Evolutionary conservation across 805 yeast species (phyloP).

Genomic region (Candida sakaeoensis): DNA sequence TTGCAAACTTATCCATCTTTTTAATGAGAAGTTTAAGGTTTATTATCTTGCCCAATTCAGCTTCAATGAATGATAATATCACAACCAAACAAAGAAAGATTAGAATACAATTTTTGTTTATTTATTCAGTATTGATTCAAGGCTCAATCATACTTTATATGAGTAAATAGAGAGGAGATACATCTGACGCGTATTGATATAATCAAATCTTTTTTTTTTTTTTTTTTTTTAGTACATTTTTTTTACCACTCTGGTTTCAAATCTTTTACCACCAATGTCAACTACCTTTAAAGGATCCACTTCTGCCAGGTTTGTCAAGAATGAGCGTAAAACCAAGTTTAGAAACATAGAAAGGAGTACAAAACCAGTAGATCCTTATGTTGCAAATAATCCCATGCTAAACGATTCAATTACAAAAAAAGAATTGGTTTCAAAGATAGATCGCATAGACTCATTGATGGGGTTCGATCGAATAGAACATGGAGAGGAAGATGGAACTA

Average conservation of each 20-base stretch:
- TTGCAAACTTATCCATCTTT: slow-evolving; percentile 51
- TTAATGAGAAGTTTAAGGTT: slow-evolving; percentile 67
- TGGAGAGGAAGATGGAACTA: slow-evolving; percentile 53
- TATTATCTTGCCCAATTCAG: slow-evolving; percentile 55
- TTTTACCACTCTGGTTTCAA: too few relatives aligned
- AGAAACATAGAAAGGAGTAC: slow-evolving; percentile 10
- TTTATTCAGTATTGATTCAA: slow-evolving; percentile 82
- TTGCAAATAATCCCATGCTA: slow-evolving; percentile 33
- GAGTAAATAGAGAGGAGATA: slow-evolving; percentile 23
- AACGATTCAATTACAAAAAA: slow-evolving; percentile 39
- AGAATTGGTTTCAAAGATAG: slow-evolving; percentile 57
- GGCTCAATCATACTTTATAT: slow-evolving; percentile 71
- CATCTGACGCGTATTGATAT: slow-evolving; percentile 3
- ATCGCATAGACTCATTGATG: slow-evolving; percentile 73
- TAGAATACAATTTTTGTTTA: slow-evolving; percentile 81
- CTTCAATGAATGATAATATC: slow-evolving; percentile 45
- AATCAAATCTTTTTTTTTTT: too few relatives aligned
- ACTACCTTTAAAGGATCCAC: slow-evolving; percentile 42
- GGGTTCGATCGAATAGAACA: slow-evolving; percentile 80
- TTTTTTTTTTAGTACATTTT: background rate
- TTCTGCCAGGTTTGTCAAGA: slow-evolving; percentile 52
- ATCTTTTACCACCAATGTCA: slow-evolving; percentile 8
- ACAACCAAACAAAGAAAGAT: slow-evolving; percentile 68
- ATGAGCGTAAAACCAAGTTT: slow-evolving; percentile 18
- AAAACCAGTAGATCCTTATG: slow-evolving; percentile 19